A percentile compares a stretch with the other conserved stretches of the same genome.
Conservation (phyloP, 768 basidiomycete genomes). For the Boletus reticuloceps region DNA sequence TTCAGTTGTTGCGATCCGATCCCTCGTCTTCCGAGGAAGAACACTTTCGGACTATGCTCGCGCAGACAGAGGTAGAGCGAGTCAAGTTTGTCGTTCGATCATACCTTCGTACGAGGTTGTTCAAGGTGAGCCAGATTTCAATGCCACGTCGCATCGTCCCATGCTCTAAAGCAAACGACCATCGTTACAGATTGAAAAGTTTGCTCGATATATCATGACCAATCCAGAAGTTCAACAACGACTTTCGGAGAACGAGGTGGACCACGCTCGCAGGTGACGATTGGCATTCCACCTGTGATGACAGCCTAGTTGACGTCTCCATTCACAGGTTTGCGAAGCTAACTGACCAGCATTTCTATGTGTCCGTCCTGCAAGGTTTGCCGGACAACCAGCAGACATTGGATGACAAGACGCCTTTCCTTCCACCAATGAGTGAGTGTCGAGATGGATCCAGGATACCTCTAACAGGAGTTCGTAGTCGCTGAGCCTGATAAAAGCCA, state of each 20-base stretch:
- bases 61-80: conserved; percentile 91
- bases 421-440: conserved; percentile 71
- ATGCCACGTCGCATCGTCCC: background rate
- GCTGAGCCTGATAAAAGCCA: conserved; percentile 70
- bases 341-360: conserved; percentile 72
- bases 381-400: conserved; percentile 75
- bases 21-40: conserved; percentile 88
- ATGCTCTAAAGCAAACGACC: no score
- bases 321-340: conserved; percentile 65
- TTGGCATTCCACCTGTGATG: background rate
- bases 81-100: conserved; percentile 91
- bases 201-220: conserved; percentile 72
- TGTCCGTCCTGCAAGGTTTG: conserved; percentile 79
- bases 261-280: conserved; percentile 69
- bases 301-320: background rate
- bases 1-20: conserved; percentile 73
- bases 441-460: background rate
- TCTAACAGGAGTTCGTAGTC: conserved; percentile 45
- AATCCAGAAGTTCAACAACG: conserved; percentile 72
- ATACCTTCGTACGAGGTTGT: conserved; percentile 81
- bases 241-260: conserved; percentile 79
- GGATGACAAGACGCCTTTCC: conserved; percentile 69
- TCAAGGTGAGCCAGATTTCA: conserved; percentile 57
- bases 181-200: conserved; percentile 74
- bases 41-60: conserved; percentile 89